Conservation (phyloP, 2,329 filamentous ascomycete genomes). For the Ceratocystis destructans region DNA sequence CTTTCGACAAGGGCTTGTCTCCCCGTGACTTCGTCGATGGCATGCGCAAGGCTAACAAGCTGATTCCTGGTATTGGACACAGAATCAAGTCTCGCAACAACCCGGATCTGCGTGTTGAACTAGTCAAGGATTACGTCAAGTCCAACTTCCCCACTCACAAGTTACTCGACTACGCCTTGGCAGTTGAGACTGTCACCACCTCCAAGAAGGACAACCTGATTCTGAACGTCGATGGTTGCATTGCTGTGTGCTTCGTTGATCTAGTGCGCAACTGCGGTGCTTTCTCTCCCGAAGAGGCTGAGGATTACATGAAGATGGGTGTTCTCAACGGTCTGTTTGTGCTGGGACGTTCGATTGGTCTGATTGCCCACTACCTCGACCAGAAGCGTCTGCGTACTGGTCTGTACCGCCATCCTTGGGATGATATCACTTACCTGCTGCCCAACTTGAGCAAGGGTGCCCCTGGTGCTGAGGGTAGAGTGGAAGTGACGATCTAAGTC, state of each 20-base stretch:
- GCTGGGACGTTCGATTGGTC: slow-evolving; percentile 88
- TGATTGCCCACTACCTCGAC: slow-evolving; percentile 99
- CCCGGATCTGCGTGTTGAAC: slow-evolving; percentile 97
- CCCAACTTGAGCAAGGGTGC: slow-evolving; percentile 60
- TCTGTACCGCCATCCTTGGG: slow-evolving; percentile 98
- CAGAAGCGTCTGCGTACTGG: slow-evolving; percentile 98
- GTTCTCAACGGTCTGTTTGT: slow-evolving; percentile 99
- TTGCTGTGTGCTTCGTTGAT: slow-evolving; percentile 98
- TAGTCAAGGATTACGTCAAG: slow-evolving; percentile 97
- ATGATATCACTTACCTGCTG: slow-evolving; percentile 91
- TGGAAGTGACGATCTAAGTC: slow-evolving; percentile 67
- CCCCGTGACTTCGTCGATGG: slow-evolving; percentile 97
- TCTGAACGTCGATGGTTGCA: slow-evolving; percentile 94
- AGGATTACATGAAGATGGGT: slow-evolving; percentile 98
- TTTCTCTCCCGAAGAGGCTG: slow-evolving; percentile 88
- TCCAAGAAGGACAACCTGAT: slow-evolving; percentile 99
- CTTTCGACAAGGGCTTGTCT: slow-evolving; percentile 94
- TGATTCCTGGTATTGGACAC: slow-evolving; percentile 98
- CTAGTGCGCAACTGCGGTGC: slow-evolving; percentile 95
- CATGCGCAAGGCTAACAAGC: slow-evolving; percentile 99
- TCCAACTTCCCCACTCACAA: slow-evolving; percentile 97
- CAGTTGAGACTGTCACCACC: slow-evolving; percentile 94
- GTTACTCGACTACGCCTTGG: slow-evolving; percentile 95
- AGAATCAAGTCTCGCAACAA: slow-evolving; percentile 99
- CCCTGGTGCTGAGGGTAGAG: slow-evolving; percentile 67